phyloP scores from a whole-genome alignment of 1,139 yeast species.

The Saccharomyces hybrid region DNA sequence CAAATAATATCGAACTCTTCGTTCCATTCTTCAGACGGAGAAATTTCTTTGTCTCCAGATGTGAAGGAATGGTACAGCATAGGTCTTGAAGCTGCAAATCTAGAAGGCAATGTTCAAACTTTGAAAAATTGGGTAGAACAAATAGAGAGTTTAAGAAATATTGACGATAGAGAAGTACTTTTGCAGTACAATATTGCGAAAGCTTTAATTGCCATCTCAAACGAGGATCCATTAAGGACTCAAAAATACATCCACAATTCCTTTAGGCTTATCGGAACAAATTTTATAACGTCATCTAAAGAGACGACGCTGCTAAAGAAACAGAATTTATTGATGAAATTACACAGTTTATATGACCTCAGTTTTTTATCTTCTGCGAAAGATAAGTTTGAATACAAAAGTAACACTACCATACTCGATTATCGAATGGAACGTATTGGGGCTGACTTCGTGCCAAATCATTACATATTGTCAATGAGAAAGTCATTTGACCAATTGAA shows the following conservation, averaged over 20 bases:
- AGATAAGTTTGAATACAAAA: constrained; percentile 18
- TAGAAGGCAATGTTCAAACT: constrained; percentile 48
- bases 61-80: constrained; percentile 52
- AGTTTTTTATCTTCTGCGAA: constrained; percentile 23
- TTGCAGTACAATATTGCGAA: constrained; percentile 62
- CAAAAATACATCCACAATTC: constrained; percentile 43
- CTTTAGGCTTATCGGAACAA: constrained; percentile 49
- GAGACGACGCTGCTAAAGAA: constrained; percentile 59
- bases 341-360: constrained; percentile 70
- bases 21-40: constrained; percentile 13
- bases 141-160: constrained; percentile 37
- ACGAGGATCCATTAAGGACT: constrained; percentile 32
- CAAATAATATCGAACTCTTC: constrained; percentile 36
- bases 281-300: constrained; percentile 48
- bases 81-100: constrained; percentile 70
- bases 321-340: constrained; percentile 47
- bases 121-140: constrained; percentile 51
- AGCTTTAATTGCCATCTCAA: constrained; percentile 43
- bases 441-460: constrained; percentile 55
- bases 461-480: constrained; percentile 54
- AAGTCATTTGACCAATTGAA: constrained; percentile 46
- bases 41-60: constrained; percentile 21
- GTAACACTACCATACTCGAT: constrained; percentile 28
- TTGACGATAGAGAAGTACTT: constrained; percentile 47
- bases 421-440: constrained; percentile 45